A percentile compares a stretch with the other conserved stretches of the same genome.
phyloP scores from a whole-genome alignment of 2,329 filamentous ascomycete species.

The Pseudogymnoascus sp. region DNA sequence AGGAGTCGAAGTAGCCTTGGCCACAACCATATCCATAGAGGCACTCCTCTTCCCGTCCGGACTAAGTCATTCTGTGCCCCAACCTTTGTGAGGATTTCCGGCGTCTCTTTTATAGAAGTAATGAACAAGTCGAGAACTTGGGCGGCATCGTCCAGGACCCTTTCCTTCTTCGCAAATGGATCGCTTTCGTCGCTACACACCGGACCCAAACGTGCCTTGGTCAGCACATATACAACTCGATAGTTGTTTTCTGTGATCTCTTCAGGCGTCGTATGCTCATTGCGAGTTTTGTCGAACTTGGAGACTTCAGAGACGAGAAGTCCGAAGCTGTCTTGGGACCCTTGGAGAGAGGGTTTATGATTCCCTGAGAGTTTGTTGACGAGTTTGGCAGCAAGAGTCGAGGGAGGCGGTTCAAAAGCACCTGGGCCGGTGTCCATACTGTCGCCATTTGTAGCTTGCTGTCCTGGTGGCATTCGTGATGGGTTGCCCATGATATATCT shows the following conservation, averaged over 20 bases:
- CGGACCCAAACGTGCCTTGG: conserved; percentile 43
- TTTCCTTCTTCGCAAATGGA: conserved; percentile 49
- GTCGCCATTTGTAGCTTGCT: not conserved
- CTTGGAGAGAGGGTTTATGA: conserved; percentile 49
- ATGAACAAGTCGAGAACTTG: conserved; percentile 72
- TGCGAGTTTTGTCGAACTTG: conserved; percentile 47
- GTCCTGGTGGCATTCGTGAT: not conserved
- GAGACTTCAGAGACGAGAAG: conserved; percentile 52
- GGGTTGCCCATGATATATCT: not conserved
- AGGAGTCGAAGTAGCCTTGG: conserved; percentile 50
- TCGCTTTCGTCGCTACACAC: conserved; percentile 42
- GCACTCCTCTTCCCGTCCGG: conserved; percentile 44
- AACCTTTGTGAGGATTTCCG: conserved; percentile 50
- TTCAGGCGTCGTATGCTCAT: conserved; percentile 40
- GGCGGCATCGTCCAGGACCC: conserved; percentile 49
- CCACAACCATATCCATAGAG: conserved; percentile 58
- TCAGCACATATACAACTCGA: conserved; percentile 75
- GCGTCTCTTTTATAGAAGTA: conserved; percentile 66
- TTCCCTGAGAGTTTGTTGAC: conserved; percentile 69
- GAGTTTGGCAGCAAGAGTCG: conserved; percentile 79
- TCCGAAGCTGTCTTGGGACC: conserved; percentile 66
- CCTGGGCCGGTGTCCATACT: not conserved
- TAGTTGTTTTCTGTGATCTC: conserved; percentile 70
- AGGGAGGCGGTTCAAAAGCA: conserved; percentile 46
- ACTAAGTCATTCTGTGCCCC: conserved; percentile 35